Base-by-base conservation (phyloP, 2,329 filamentous ascomycete genomes). In the Sclerotiophoma versabilis region DNA sequence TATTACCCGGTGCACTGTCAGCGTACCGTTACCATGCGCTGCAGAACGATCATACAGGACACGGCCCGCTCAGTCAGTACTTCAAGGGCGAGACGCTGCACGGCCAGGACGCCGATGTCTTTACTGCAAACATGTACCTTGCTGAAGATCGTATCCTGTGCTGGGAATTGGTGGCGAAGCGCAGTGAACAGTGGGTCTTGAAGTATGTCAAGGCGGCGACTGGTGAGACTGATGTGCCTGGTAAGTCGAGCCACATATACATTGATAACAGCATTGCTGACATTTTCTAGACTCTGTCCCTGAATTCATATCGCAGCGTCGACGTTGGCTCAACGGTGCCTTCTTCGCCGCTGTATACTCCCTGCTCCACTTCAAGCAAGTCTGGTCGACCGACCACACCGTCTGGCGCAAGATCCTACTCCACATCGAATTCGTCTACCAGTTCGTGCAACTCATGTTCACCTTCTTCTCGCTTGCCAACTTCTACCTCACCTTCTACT, bases 341-440 rank as follows among this genome's bases (percentile, higher is more conserved):
- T 99, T 99, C 81, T 99, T 99, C 74, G 96, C 95, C 0, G 95
- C 95, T 36, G 93, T 98, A 46, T 99, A 98, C 81, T 98, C 93
- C 1, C 86, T 98, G 3, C 90, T 97, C 34, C 95, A 99, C 77
- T 96, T 93, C 76, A 88, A 85, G 65, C 96, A 99, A 76, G 88
- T 99, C 69, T 96, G 93, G 90, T 77, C 79, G 20, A 99, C 95
- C 0, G 95, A 98, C 73, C 95, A 99, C 76, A 95, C 92, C 0
- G 70, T 98, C 19, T 83, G 87, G 30, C 90, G 95, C 64, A 99
- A 99, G 77, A 83, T 96, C 20, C 83, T 99, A 27, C 85, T 99
- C 46, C 93, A 97, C 75, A 86, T 98, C 65, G 95, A 99, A 75
- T 97, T 97, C 72, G 76, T 96, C 64, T 99, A 99, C 76, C 95